Evolutionary conservation across 1,284 basidiomycete genomes (phyloP).

Genomic region (Apiotrichum akiyoshidainum): DNA sequence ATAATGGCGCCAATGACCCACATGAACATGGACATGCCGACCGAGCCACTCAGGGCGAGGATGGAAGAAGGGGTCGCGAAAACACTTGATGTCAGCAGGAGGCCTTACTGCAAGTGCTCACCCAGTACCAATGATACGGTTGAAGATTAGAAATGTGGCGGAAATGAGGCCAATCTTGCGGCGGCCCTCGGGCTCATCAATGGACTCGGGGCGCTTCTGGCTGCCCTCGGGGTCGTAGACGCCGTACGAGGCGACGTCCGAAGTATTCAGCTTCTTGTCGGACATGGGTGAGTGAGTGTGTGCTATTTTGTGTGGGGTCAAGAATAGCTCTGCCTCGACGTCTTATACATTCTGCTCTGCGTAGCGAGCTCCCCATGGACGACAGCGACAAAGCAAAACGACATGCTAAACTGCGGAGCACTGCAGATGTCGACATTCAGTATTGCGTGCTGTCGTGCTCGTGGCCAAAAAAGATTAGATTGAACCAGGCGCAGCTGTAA

Average conservation of each 20-base stretch:
- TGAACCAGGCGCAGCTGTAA: too few species aligned
- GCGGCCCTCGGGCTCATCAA: slow-evolving; percentile 5
- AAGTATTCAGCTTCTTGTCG: background rate
- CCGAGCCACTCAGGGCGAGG: slow-evolving; percentile 15
- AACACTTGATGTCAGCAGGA: slow-evolving; percentile 1
- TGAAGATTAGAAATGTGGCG: slow-evolving; percentile 14
- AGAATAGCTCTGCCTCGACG: too few species aligned
- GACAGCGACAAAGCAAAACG: too few species aligned
- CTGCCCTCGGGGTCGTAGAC: background rate
- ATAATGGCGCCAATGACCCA: slow-evolving; percentile 35
- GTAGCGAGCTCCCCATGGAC: too few species aligned
- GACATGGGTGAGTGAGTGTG: too few species aligned
- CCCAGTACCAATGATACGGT: slow-evolving; percentile 18
- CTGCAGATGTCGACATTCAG: too few species aligned
- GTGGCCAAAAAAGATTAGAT: too few species aligned
- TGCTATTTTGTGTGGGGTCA: too few species aligned
- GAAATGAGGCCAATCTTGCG: slow-evolving; percentile 9
- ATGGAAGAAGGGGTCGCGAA: slow-evolving; percentile 20
- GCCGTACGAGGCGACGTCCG: background rate
- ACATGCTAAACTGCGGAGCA: too few species aligned
- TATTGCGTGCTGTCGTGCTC: too few species aligned
- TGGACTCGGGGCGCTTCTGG: background rate
- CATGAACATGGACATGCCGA: slow-evolving; percentile 24
- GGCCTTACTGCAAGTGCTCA: background rate
- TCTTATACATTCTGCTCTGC: too few species aligned